phyloP scores from a whole-genome alignment of 139 green algal genomes.

The Ulvella scutata region DNA sequence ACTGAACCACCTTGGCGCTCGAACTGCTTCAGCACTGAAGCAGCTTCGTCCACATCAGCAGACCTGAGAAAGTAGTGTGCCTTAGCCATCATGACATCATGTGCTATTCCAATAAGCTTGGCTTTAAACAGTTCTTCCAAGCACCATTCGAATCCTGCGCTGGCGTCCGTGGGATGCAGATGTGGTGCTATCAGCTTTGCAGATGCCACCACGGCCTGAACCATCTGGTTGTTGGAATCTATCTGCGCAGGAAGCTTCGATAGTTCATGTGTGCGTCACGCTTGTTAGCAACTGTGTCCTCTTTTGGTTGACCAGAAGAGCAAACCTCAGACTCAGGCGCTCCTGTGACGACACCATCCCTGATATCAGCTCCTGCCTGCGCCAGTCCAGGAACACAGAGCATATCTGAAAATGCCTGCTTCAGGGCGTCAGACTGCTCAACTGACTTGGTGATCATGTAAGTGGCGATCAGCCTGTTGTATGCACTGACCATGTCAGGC shows the following conservation, averaged over 20 bases:
- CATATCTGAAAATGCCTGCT: neutral
- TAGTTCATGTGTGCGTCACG: no score
- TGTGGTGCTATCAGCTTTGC: neutral
- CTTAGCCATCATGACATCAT: constrained; percentile 4
- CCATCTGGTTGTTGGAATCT: no score
- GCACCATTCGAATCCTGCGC: neutral
- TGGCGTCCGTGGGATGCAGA: neutral
- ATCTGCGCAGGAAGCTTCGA: no score
- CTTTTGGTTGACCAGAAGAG: no score
- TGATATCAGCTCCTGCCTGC: no score
- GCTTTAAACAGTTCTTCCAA: neutral
- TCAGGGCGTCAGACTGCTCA: neutral
- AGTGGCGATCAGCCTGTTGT: neutral
- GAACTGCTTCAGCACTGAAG: neutral
- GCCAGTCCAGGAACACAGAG: neutral
- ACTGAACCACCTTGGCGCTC: neutral
- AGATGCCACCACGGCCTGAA: neutral
- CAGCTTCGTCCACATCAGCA: neutral
- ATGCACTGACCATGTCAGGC: neutral
- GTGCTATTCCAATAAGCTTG: neutral
- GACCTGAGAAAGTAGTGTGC: neutral
- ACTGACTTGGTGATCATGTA: neutral
- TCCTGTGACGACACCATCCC: no score
- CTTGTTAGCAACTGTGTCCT: no score
- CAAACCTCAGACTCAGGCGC: no score